These are phyloP conservation scores for Raddia distichophylla DNA, from an alignment of 176 grass and related monocot genomes.

Conservation along the genomic window DNA sequence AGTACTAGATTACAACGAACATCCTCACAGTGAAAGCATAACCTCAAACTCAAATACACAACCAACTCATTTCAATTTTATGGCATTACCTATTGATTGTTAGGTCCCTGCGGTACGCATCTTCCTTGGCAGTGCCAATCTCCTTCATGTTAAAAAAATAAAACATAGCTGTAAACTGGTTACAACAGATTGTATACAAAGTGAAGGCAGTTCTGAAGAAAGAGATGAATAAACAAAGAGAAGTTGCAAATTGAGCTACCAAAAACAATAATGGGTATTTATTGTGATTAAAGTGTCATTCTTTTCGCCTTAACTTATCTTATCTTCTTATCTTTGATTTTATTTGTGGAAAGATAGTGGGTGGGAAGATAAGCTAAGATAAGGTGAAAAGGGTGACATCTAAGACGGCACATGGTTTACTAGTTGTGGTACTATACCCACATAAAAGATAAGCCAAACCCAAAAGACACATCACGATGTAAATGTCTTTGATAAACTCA, in stretches of 20 bases:
- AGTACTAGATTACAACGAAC: constrained; percentile 20
- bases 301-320: too few relatives aligned
- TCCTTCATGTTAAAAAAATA: constrained; percentile 57
- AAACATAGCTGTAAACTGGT: background rate
- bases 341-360: too few relatives aligned
- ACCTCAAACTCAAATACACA: constrained; percentile 5
- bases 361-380: too few relatives aligned
- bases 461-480: background rate
- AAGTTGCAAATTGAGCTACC: constrained; percentile 22
- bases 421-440: constrained; percentile 3
- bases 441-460: background rate
- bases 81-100: constrained; percentile 89
- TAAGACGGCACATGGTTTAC: background rate
- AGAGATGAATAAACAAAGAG: constrained; percentile 32
- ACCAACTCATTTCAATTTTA: background rate
- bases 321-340: too few relatives aligned
- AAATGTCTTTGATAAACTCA: background rate
- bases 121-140: constrained; percentile 88
- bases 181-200: constrained; percentile 2
- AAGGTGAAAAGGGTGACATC: too few relatives aligned
- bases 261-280: constrained; percentile 22
- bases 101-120: constrained; percentile 89
- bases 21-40: constrained; percentile 4
- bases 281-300: background rate
- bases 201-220: background rate